Evolutionary conservation across 2,329 filamentous ascomycete species (phyloP).

Genomic region (Xylaria arbuscula): DNA sequence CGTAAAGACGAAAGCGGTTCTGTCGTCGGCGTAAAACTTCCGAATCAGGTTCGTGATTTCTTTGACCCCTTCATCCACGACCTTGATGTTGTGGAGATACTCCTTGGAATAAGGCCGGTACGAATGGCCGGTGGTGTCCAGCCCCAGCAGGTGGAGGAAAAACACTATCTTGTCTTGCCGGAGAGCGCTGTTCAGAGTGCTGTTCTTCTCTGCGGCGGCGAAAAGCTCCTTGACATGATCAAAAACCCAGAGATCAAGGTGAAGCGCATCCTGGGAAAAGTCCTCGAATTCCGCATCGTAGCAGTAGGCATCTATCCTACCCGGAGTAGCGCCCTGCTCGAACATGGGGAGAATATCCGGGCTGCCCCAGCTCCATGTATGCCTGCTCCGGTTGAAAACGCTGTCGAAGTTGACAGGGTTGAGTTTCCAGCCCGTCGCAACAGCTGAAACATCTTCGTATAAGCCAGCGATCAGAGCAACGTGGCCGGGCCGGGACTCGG

Average conservation of each 20-base stretch:
- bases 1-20: constrained; percentile 96
- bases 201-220: constrained; percentile 79
- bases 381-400: constrained; percentile 94
- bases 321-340: constrained; percentile 87
- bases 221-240: constrained; percentile 92
- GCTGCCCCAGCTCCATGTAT: constrained; percentile 99
- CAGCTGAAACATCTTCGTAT: constrained; percentile 97
- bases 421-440: constrained; percentile 97
- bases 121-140: constrained; percentile 89
- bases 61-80: constrained; percentile 90
- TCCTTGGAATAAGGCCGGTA: constrained; percentile 94
- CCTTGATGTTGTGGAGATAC: constrained; percentile 92
- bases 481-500: constrained; percentile 94
- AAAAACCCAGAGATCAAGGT: constrained; percentile 94
- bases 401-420: constrained; percentile 99
- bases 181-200: constrained; percentile 76
- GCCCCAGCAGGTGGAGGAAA: constrained; percentile 90
- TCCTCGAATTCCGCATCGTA: constrained; percentile 91
- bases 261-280: constrained; percentile 82
- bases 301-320: constrained; percentile 85
- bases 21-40: constrained; percentile 83
- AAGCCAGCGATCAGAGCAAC: constrained; percentile 96
- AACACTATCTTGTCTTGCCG: constrained; percentile 90
- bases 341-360: constrained; percentile 99
- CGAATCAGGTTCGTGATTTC: constrained; percentile 85